Base-by-base conservation (phyloP, 2,329 filamentous ascomycete genomes). In the Fusarium mundagurra region DNA sequence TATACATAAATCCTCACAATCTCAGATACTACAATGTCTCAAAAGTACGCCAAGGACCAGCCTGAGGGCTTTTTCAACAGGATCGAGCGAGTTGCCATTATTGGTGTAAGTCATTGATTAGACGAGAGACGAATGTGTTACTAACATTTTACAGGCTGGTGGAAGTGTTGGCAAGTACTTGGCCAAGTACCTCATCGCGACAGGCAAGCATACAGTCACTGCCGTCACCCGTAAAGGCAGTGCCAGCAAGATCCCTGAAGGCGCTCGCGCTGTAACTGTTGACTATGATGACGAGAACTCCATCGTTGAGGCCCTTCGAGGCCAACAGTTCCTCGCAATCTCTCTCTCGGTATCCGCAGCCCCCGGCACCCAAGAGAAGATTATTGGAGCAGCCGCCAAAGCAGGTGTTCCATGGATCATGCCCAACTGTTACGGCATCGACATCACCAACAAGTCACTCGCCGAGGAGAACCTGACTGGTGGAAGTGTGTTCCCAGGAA, bases 271-370 rank as follows among this genome's bases (percentile, higher is more conserved):
- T 29, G 82, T 80, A 44, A 61, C 73, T 4, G 82, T 90, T 24
- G 83, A 87, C 76, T 88, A 88, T 71, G 79, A 82, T 44, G 81
- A 85, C 53, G 77, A 83, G 33, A 73, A 78, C 3, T 83, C 85
- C 2, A 76, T 92, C 14, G 82, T 88, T 2, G 77, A 79, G 2
- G 89, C 88, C 6, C 84, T 92, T 6, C 76, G 81, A 36, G 88
- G 83, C 65, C 88, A 91, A 68, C 85, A 92, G n/a, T 86, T 85
- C 43, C 81, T 92, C 7, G 82, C 91, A 72, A 90, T 91, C 61
- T 89, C 88, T 16, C 77, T 92, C 67, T 70, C 83, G 17, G 77
- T 81, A 1, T 70, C 54, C 0, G 88, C 87, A 0, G 83, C 87
- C 0, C 78, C 68, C 0, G 86, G 86, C 16, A 84, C 84, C 4